phyloP scores from a whole-genome alignment of 2,329 filamentous ascomycete genomes.

The Colletotrichum liriopes region DNA sequence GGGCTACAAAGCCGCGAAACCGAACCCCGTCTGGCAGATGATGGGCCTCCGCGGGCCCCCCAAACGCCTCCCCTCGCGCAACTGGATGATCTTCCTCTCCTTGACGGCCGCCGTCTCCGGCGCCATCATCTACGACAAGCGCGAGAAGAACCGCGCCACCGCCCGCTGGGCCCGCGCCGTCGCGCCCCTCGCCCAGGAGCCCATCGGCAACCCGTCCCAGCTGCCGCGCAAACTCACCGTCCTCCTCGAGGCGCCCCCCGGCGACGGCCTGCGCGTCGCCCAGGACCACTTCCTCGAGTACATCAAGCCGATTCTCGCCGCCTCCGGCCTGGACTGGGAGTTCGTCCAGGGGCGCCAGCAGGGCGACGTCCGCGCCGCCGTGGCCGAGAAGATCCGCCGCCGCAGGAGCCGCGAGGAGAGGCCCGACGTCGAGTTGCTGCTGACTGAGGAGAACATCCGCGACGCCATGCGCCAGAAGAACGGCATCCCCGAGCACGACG shows the following conservation, averaged over 20 bases:
- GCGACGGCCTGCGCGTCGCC: slow-evolving; percentile 86
- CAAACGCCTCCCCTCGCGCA: slow-evolving; percentile 89
- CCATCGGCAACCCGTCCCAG: slow-evolving; percentile 76
- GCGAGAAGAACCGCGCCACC: slow-evolving; percentile 88
- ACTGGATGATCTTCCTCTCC: slow-evolving; percentile 96
- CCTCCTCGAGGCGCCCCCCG: slow-evolving; percentile 88
- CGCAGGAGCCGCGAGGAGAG: slow-evolving; percentile 72
- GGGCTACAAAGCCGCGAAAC: slow-evolving; percentile 61
- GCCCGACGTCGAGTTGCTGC: slow-evolving; percentile 63
- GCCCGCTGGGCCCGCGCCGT: slow-evolving; percentile 90
- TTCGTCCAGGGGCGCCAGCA: slow-evolving; percentile 93
- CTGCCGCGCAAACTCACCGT: slow-evolving; percentile 89
- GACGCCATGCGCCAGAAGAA: slow-evolving; percentile 75
- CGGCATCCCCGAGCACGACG: slow-evolving; percentile 80
- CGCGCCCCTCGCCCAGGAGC: slow-evolving; percentile 85
- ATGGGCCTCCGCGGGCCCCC: slow-evolving; percentile 90
- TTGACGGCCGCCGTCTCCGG: slow-evolving; percentile 83
- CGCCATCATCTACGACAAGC: slow-evolving; percentile 91
- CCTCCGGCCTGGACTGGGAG: slow-evolving; percentile 94
- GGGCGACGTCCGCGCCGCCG: slow-evolving; percentile 90
- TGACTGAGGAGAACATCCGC: slow-evolving; percentile 72
- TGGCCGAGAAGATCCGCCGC: slow-evolving; percentile 89
- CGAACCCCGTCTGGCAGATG: slow-evolving; percentile 83
- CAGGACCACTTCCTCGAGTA: slow-evolving; percentile 98
- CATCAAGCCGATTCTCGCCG: slow-evolving; percentile 91